Conservation (phyloP, 208 protist genomes). For the Crithidia mellificae region DNA sequence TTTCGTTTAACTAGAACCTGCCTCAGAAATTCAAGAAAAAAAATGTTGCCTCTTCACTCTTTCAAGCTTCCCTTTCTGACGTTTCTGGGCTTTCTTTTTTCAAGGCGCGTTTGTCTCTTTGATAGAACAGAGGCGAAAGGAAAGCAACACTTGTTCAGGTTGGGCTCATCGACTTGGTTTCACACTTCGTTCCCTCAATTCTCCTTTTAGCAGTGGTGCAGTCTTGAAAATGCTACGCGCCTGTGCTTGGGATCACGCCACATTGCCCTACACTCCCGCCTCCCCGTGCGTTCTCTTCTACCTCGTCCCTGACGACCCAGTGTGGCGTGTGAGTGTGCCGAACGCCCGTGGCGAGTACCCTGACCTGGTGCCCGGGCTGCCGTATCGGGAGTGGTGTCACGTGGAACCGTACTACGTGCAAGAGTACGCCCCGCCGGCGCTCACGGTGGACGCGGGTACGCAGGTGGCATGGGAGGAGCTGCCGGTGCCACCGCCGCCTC, state of each 20-base stretch:
- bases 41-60: no score
- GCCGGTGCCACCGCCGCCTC: slow-evolving; percentile 19
- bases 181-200: no score
- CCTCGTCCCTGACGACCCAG: slow-evolving; percentile 63
- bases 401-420: slow-evolving; percentile 35
- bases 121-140: no score
- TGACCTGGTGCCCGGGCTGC: slow-evolving; percentile 66
- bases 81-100: no score
- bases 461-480: slow-evolving; percentile 45
- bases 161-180: no score
- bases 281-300: slow-evolving; percentile 80
- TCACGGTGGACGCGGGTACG: slow-evolving; percentile 21
- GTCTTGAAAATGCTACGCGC: slow-evolving; percentile 26
- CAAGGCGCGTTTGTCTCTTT: no score
- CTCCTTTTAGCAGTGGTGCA: no score
- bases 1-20: no score
- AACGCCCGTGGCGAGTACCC: slow-evolving; percentile 79
- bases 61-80: no score
- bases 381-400: slow-evolving; percentile 62
- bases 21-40: no score
- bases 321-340: slow-evolving; percentile 64
- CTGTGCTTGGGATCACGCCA: slow-evolving; percentile 69
- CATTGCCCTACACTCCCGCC: slow-evolving; percentile 60
- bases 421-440: slow-evolving; percentile 60
- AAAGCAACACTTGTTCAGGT: no score